Conservation (phyloP, 768 basidiomycete genomes). For the Roridomyces roridus region DNA sequence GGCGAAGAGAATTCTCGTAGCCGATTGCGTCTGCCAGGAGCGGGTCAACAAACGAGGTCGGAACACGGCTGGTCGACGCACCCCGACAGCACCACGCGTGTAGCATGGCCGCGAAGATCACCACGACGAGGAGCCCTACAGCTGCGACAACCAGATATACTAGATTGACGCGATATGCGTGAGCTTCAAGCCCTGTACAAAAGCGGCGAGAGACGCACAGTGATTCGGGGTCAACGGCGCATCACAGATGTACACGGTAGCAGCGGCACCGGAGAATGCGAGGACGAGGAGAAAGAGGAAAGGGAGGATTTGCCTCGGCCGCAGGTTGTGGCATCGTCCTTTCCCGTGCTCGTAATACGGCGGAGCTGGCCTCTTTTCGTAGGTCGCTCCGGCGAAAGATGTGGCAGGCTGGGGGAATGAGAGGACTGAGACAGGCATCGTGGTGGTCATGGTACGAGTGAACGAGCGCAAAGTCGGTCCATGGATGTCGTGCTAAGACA, state of each 20-base stretch:
- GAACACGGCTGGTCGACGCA: slow-evolving; percentile 28
- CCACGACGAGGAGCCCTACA: slow-evolving; percentile 62
- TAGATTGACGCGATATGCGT: slow-evolving; percentile 25
- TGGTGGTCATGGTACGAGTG: too few relatives aligned
- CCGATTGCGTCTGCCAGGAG: slow-evolving; percentile 45
- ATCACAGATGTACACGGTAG: slow-evolving; percentile 19
- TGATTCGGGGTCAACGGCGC: slow-evolving; percentile 48
- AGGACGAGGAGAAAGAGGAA: slow-evolving; percentile 41
- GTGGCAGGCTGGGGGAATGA: too few relatives aligned
- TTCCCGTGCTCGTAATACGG: slow-evolving; percentile 28
- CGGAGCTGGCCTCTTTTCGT: slow-evolving; percentile 12
- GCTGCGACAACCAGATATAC: slow-evolving; percentile 74
- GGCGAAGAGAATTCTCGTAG: slow-evolving; percentile 69
- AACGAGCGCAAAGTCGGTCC: too few relatives aligned
- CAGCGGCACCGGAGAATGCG: slow-evolving; percentile 34
- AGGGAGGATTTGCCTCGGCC: slow-evolving; percentile 40
- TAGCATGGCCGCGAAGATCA: slow-evolving; percentile 61
- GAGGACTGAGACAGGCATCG: too few relatives aligned
- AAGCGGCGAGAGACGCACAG: slow-evolving; percentile 36
- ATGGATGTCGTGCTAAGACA: too few relatives aligned
- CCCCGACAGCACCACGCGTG: slow-evolving; percentile 73
- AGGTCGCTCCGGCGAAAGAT: background rate
- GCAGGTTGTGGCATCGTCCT: slow-evolving; percentile 36
- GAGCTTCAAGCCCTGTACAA: background rate
- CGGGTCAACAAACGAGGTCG: background rate